Evolutionary conservation across 129 eudicot genomes (phyloP), one percentile per base, ranked within the genome.

Genomic region (Gnaphalium uliginosum): DNA sequence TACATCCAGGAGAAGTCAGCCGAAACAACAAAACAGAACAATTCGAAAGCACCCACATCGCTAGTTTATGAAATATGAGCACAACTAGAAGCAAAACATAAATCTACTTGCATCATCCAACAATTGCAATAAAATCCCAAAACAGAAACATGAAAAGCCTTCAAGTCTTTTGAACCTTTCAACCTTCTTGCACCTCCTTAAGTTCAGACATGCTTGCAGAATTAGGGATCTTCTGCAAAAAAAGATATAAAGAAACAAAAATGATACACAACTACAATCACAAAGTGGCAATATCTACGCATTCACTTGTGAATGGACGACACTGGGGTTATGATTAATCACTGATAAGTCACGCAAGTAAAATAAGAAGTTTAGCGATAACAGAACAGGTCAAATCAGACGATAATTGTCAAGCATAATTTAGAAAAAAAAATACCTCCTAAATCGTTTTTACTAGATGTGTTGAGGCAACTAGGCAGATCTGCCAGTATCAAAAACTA

Each of bases 151-250:
- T 43, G 11, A 24, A 27, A 67, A 24, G 43, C 5, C 19, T 64
- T 30, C 79, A 72, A 54, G 56, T 14, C 58, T 35, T 72, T 60
- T 53, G 1, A 73, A 32, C 60, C 15, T 33, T 66, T 37, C 51
- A 73, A 73, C 69, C 75, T 80, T 57, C 64, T 80, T 74, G 75
- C 62, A 21, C 69, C 17, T 79, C 83, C 63, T 72, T 79, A 32
- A 15, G 70, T 19, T 79, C 79, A n/a, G 63, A 9, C 43, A 3
- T 7, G 30, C 71, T 73, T 29, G 57, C 79, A 30, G 79, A 58
- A 67, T 30, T 67, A 3, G 70, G 63, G 66, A 23, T 62, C 24
- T 74, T 58, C 83, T 80, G 63, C 75, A 74, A 0, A 23, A 57
- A 21, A 79, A 9, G 1, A n/a, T 0, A 26, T n/a, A 41, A 19